Evolutionary conservation across 2,329 filamentous ascomycete species (phyloP).

Genomic region (Sclerotinia trifoliorum): DNA sequence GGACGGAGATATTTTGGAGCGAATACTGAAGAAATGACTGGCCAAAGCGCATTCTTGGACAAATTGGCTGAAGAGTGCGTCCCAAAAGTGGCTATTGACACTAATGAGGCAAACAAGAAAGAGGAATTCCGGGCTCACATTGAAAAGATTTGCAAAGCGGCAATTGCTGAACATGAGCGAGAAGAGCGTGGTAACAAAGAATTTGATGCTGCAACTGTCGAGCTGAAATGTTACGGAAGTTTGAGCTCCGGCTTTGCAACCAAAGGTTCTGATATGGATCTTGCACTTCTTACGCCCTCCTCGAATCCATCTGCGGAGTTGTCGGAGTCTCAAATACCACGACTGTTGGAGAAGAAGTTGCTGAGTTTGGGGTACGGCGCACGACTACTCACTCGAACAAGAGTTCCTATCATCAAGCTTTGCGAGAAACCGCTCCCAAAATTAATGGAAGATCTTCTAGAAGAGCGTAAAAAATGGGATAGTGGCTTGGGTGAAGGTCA

Average conservation of each 20-base stretch:
- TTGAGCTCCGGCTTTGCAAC: constrained; percentile 82
- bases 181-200: constrained; percentile 43
- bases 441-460: constrained; percentile 59
- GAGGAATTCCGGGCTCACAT: constrained; percentile 66
- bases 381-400: constrained; percentile 71
- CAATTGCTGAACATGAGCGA: constrained; percentile 54
- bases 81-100: constrained; percentile 54
- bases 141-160: constrained; percentile 61
- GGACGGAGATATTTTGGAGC: constrained; percentile 25
- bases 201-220: constrained; percentile 57
- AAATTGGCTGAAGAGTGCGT: constrained; percentile 43
- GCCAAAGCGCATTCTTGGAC: constrained; percentile 52
- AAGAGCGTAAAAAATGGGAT: constrained; percentile 72
- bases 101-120: constrained; percentile 65
- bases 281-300: constrained; percentile 69
- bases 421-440: constrained; percentile 67
- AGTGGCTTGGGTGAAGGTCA: constrained; percentile 44
- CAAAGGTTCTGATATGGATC: constrained; percentile 86
- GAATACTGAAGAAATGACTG: constrained; percentile 47
- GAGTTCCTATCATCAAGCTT: constrained; percentile 85
- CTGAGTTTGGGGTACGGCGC: constrained; percentile 72
- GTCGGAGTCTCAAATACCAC: constrained; percentile 63
- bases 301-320: constrained; percentile 55
- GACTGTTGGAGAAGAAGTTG: constrained; percentile 72
- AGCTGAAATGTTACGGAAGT: constrained; percentile 77